phyloP scores from a whole-genome alignment of 495 filamentous ascomycete species.

The Amniculicola lignicola region DNA sequence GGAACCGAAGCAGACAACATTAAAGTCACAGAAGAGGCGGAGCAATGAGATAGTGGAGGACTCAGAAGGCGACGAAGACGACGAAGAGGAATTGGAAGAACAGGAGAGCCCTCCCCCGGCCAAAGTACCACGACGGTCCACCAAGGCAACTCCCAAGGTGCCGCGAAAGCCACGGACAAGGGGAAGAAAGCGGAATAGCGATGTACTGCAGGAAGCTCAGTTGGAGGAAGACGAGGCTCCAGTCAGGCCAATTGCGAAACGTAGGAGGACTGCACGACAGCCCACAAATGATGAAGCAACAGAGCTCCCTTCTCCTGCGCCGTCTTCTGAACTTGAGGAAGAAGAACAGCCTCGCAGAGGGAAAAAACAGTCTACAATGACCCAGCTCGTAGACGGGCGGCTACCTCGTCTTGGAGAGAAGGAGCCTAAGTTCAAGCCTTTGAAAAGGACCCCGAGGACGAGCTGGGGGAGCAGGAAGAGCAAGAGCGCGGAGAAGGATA shows the following conservation, averaged over 20 bases:
- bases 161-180: neutral
- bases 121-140: neutral
- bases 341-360: neutral
- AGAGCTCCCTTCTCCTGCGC: neutral
- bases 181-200: slow-evolving; percentile 19
- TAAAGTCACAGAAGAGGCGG: slow-evolving; percentile 15
- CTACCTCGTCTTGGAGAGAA: slow-evolving; percentile 12
- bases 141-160: neutral
- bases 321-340: neutral
- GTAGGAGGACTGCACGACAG: slow-evolving; percentile 3
- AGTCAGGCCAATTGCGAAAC: neutral
- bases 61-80: slow-evolving; percentile 18
- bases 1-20: slow-evolving; percentile 13
- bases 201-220: neutral
- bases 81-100: neutral
- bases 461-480: slow-evolving; percentile 17
- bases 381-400: slow-evolving; percentile 14
- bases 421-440: slow-evolving; percentile 20
- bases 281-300: neutral
- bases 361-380: slow-evolving; percentile 32
- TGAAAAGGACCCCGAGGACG: slow-evolving; percentile 14
- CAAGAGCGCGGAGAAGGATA: slow-evolving; percentile 1
- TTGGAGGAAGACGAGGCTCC: slow-evolving; percentile 8
- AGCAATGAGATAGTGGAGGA: slow-evolving; percentile 7
- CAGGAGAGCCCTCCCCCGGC: too few relatives aligned